Evolutionary conservation across 805 yeast species (phyloP).

Genomic region (Saturnispora sanitii): DNA sequence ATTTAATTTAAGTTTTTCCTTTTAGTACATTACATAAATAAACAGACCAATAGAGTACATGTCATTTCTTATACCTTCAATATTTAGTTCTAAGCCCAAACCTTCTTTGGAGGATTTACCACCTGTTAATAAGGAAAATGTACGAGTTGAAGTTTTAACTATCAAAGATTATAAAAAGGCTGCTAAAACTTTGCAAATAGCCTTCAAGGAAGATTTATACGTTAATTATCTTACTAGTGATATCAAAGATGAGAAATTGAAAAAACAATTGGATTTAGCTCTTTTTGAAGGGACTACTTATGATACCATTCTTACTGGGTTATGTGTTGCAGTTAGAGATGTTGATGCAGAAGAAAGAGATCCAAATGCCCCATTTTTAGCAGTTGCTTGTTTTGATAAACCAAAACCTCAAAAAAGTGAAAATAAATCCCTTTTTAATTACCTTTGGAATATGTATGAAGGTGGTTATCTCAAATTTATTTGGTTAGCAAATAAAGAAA

Average conservation of each 20-base stretch:
- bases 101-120: conserved; percentile 2
- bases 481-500: conserved; percentile 31
- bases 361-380: conserved; percentile 37
- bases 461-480: conserved; percentile 27
- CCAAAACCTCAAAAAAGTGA: conserved; percentile 19
- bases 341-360: conserved; percentile 32
- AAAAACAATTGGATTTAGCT: conserved; percentile 36
- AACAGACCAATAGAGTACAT: no score
- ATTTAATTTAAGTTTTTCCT: no score
- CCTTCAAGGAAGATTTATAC: conserved; percentile 47
- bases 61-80: conserved; percentile 6
- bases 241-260: conserved; percentile 27
- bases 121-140: conserved; percentile 9
- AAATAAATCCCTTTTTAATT: conserved; percentile 24
- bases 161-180: conserved; percentile 42
- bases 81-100: background rate
- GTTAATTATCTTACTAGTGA: conserved; percentile 39
- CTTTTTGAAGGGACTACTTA: conserved; percentile 45
- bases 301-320: conserved; percentile 40
- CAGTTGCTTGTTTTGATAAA: conserved; percentile 42
- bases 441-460: conserved; percentile 27
- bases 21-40: no score
- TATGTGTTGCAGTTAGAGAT: conserved; percentile 43
- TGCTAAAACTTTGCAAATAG: conserved; percentile 42
- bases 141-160: conserved; percentile 24